These are phyloP conservation scores for Yamagishiella unicocca DNA, from an alignment of 139 green algal species.

Conservation along the genomic window DNA sequence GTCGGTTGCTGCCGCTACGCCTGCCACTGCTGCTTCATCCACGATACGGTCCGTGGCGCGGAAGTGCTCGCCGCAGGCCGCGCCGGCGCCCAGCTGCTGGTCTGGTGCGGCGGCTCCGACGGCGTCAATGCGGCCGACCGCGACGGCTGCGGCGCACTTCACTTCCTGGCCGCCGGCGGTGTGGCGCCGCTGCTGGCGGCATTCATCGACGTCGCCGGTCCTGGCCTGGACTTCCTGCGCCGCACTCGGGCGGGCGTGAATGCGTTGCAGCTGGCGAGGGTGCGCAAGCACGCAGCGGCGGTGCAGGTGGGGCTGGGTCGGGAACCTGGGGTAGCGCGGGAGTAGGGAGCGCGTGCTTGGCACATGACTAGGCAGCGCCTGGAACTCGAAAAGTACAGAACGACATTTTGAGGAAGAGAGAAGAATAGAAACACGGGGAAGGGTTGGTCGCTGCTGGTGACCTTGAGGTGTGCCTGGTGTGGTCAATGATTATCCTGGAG, in stretches of 20 bases:
- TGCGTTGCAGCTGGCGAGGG: conserved; percentile 64
- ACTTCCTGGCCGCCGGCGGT: conserved; percentile 57
- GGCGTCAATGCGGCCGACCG: conserved; percentile 55
- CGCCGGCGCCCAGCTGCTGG: conserved; percentile 13
- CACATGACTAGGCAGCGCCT: too few relatives aligned
- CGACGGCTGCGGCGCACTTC: conserved; percentile 58
- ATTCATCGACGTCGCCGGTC: conserved; percentile 45
- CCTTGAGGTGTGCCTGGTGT: too few relatives aligned
- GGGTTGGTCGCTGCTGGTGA: too few relatives aligned
- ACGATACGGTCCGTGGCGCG: conserved; percentile 31
- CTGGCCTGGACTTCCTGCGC: conserved; percentile 59
- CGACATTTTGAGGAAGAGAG: too few relatives aligned
- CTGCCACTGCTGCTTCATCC: conserved; percentile 58
- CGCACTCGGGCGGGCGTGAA: conserved; percentile 58
- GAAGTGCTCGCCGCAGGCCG: conserved; percentile 41
- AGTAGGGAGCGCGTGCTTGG: too few relatives aligned
- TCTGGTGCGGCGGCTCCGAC: conserved; percentile 33
- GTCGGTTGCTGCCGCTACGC: conserved; percentile 58
- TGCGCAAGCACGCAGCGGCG: conserved; percentile 16
- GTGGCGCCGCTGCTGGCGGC: conserved; percentile 48
- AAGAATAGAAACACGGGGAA: too few relatives aligned
- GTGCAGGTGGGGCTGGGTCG: conserved; percentile 13
- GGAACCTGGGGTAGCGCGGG: too few relatives aligned
- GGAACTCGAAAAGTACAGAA: too few relatives aligned
- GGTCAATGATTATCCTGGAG: too few relatives aligned